A percentile compares a stretch with the other conserved stretches of the same genome.
Evolutionary conservation across 192 early-diverging fungal species (phyloP).

Genomic region (Spizellomyces sp.): DNA sequence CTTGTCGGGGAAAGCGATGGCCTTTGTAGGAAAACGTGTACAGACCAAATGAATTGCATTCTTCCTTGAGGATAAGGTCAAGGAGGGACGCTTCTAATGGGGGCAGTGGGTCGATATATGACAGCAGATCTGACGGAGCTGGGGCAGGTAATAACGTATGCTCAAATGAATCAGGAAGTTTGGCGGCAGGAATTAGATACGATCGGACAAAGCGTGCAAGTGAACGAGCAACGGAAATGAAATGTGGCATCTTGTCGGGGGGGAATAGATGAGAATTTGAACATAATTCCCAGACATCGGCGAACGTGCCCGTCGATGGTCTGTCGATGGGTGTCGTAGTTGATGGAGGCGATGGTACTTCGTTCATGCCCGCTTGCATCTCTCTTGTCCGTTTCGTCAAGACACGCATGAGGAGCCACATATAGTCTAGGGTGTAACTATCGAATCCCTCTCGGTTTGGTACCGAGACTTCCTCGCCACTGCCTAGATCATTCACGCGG

Average conservation of each 20-base stretch:
- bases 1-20: slow-evolving; percentile 28
- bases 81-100: slow-evolving; percentile 12
- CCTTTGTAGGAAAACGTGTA: slow-evolving; percentile 42
- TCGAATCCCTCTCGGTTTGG: slow-evolving; percentile 7
- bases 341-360: background rate
- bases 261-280: slow-evolving; percentile 29
- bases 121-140: background rate
- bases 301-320: background rate
- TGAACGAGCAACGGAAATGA: slow-evolving; percentile 1
- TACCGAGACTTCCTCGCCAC: background rate
- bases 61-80: slow-evolving; percentile 50
- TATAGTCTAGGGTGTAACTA: slow-evolving; percentile 34
- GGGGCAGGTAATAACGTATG: background rate
- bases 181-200: background rate
- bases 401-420: slow-evolving; percentile 35
- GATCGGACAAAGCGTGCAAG: slow-evolving; percentile 3
- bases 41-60: slow-evolving; percentile 57
- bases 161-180: slow-evolving; percentile 11
- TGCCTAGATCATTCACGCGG: background rate
- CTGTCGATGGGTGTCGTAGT: background rate
- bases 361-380: background rate
- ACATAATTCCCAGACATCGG: slow-evolving; percentile 18
- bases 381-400: slow-evolving; percentile 27
- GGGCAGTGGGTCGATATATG: background rate
- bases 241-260: background rate